Evolutionary conservation across 2,329 filamentous ascomycete genomes (phyloP).

Genomic region (Trichophyton rubrum): DNA sequence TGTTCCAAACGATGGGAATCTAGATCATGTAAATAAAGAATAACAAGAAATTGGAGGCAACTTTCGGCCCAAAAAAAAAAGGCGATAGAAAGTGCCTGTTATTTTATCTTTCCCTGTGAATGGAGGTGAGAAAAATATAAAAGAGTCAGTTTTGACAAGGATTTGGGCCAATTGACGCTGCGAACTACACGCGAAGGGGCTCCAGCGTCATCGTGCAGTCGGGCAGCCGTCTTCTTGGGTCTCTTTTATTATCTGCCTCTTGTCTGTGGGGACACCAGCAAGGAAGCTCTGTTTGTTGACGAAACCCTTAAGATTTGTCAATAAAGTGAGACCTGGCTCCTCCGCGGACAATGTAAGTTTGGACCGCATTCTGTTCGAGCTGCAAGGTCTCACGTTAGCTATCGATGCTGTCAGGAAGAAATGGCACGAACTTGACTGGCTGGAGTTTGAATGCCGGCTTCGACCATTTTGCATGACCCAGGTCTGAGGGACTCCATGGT

Average conservation of each 20-base stretch:
- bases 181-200: not conserved
- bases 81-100: not conserved
- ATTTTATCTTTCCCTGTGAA: not conserved
- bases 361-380: not conserved
- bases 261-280: not conserved
- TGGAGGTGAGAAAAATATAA: not conserved
- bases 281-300: not conserved
- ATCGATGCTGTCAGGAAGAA: not conserved
- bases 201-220: constrained; percentile 1
- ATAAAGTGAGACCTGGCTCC: not conserved
- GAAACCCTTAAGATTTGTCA: too few species aligned
- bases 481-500: not conserved
- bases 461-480: not conserved
- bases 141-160: not conserved
- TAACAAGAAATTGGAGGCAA: not conserved
- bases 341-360: not conserved
- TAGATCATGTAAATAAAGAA: not conserved
- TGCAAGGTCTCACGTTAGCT: not conserved
- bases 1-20: not conserved
- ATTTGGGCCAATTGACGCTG: not conserved
- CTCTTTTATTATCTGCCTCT: not conserved
- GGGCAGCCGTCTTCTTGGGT: not conserved
- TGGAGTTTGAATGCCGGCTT: not conserved
- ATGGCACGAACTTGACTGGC: not conserved
- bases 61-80: not conserved